Conservation (phyloP, 345 rosid species). For the Eucalyptus paniculata region DNA sequence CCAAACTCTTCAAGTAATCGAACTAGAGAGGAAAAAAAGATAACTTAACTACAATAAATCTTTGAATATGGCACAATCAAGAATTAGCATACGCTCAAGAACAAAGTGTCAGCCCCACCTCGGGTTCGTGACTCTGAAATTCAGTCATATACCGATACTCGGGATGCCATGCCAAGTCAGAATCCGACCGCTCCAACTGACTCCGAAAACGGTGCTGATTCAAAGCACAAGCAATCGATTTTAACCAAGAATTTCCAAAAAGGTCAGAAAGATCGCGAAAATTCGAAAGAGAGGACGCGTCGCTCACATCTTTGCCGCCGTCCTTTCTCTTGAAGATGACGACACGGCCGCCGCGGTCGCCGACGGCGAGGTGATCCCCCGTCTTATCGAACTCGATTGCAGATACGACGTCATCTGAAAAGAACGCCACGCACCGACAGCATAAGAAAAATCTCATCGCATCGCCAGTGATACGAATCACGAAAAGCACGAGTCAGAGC, state of each 20-base stretch:
- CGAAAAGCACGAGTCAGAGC: neutral
- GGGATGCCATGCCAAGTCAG: conserved; percentile 11
- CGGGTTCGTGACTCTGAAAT: conserved; percentile 70
- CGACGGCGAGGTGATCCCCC: conserved; percentile 52
- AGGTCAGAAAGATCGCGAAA: neutral
- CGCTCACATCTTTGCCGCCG: conserved; percentile 15
- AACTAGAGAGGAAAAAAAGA: conserved; percentile 16
- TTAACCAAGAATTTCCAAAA: neutral
- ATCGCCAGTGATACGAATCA: neutral
- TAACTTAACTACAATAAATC: neutral
- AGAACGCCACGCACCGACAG: neutral
- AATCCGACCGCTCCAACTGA: conserved; percentile 41
- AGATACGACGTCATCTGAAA: conserved; percentile 36
- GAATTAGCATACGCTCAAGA: neutral
- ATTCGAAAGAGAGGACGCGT: neutral
- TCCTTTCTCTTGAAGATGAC: conserved; percentile 32
- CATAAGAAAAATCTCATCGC: neutral
- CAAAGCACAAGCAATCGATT: conserved; percentile 8
- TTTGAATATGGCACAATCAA: neutral
- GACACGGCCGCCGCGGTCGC: conserved; percentile 58
- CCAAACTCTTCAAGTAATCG: conserved; percentile 62
- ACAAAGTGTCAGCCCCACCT: conserved; percentile 14
- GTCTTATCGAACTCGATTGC: conserved; percentile 42
- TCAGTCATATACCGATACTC: conserved; percentile 47
- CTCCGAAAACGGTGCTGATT: conserved; percentile 6